Evolutionary conservation across 495 filamentous ascomycete species (phyloP).

Genomic region (Lasiosphaeria ovina): DNA sequence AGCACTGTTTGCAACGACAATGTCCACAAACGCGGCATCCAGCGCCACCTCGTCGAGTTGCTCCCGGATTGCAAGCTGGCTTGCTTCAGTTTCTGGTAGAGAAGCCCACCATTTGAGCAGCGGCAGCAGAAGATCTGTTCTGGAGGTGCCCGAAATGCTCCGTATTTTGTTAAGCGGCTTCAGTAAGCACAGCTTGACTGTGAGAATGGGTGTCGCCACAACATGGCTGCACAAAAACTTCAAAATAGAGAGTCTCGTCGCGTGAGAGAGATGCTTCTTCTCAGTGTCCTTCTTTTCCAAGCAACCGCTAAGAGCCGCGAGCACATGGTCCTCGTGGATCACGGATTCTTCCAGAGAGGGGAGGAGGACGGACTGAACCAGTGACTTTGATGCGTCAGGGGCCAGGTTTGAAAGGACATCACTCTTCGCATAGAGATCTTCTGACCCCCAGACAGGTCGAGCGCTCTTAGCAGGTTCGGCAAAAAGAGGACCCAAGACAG

Average conservation of each 20-base stretch:
- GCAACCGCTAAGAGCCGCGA: constrained; percentile 54
- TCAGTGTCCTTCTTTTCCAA: constrained; percentile 51
- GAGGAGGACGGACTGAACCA: constrained; percentile 63
- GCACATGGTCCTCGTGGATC: constrained; percentile 65
- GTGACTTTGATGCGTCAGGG: constrained; percentile 50
- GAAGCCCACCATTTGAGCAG: constrained; percentile 63
- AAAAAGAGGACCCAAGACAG: constrained; percentile 39
- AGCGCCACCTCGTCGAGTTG: constrained; percentile 57
- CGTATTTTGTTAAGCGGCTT: constrained; percentile 66
- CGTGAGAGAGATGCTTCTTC: constrained; percentile 56
- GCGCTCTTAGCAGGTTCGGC: constrained; percentile 16
- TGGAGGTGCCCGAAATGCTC: constrained; percentile 62
- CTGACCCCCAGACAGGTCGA: constrained; percentile 32
- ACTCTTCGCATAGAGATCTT: constrained; percentile 49
- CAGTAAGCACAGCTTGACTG: constrained; percentile 67
- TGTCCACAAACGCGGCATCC: constrained; percentile 58
- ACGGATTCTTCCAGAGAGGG: constrained; percentile 79
- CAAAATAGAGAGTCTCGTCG: constrained; percentile 61
- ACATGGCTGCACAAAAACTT: constrained; percentile 75
- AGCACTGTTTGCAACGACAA: constrained; percentile 64
- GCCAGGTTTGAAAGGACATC: constrained; percentile 59
- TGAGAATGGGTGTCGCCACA: constrained; percentile 60
- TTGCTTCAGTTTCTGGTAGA: constrained; percentile 40
- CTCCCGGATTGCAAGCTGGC: constrained; percentile 46
- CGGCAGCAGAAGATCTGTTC: constrained; percentile 68